Base-by-base conservation (phyloP, 371 early-diverging fungal genomes). In the Chytridiales sp. region DNA sequence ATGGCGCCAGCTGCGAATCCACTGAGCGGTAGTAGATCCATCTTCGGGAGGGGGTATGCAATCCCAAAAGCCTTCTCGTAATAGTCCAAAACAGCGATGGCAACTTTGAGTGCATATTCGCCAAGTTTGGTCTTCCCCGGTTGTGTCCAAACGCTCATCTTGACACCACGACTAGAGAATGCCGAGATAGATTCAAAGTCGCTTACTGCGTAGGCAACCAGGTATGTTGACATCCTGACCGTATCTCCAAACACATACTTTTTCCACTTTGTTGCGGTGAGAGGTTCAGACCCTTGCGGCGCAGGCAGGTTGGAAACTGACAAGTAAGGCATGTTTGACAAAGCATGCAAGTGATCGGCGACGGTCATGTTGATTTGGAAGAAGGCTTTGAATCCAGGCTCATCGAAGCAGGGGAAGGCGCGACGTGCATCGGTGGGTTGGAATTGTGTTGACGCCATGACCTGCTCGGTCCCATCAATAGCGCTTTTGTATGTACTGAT, bases 361-460 rank as follows among this genome's bases (percentile, higher is more conserved):
- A 85, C 89, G 15, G 73, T 79, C 30, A 97, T 71, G n/a, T 83
- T 85, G 46, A 95, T 72, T n/a, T 83, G 81, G 68, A 93, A 97
- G 0, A 85, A 84, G 11, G 97, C 91, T 72, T 95, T 97, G 41
- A 64, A 42, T 2, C 40, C 42, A 19, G 73, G 73, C 52, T 73
- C 73, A 59, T 73, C 73, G 1, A 68, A 47, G 42, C 93, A 94
- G 21, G 96, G 95, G 73, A 95, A 90, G 2, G 88, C 91, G 32
- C 82, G 75, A 49, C 94, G 77, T 3, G 93, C 93, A 66, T 85
- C 83, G 9, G 92, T 88, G 17, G 96, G 81, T 71, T 92, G 91
- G 76, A 94, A 93, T 66, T 95, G 97, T 13, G 94, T 93, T 22
- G 83, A 81, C n/a, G 80, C 88, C 70, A 90, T 79, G 56, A 69